Conservation (phyloP, 495 filamentous ascomycete species). For the Cenococcum geophilum region DNA sequence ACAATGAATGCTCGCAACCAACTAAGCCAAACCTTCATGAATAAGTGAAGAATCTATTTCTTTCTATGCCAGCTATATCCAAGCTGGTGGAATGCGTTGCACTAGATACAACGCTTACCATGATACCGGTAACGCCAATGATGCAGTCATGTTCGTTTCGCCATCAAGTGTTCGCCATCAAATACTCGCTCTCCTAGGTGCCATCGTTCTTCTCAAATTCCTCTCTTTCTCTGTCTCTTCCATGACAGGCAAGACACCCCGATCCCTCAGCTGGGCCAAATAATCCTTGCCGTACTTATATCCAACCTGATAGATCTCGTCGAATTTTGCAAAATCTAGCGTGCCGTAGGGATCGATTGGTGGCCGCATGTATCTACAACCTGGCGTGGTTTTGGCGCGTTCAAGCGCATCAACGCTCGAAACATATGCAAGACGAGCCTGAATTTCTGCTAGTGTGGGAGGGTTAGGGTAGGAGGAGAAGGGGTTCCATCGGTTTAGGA, state of each 20-base stretch:
- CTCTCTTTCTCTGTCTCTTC: conserved; percentile 83
- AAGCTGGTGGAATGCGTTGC: neutral
- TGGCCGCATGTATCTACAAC: conserved; percentile 91
- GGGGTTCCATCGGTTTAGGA: conserved; percentile 93
- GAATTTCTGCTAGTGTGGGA: conserved; percentile 91
- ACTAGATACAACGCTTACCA: neutral
- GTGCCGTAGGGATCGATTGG: conserved; percentile 92
- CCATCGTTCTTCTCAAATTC: conserved; percentile 85
- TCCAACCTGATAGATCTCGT: conserved; percentile 88
- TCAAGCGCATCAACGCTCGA: conserved; percentile 89
- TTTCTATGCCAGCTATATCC: neutral
- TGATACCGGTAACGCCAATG: neutral
- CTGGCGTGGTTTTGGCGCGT: conserved; percentile 77
- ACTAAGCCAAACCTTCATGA: too few relatives aligned
- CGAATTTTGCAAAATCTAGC: conserved; percentile 92
- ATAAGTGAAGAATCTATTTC: neutral
- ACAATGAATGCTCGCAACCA: neutral
- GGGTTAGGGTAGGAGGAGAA: conserved; percentile 82
- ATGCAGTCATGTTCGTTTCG: neutral
- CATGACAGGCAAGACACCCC: conserved; percentile 63
- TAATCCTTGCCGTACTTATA: conserved; percentile 79
- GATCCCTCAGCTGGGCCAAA: conserved; percentile 62
- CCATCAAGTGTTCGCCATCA: conserved; percentile 40
- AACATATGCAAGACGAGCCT: conserved; percentile 90
- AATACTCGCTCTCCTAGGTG: conserved; percentile 86